phyloP scores from a whole-genome alignment of 2,329 filamentous ascomycete species.

The Colletotrichum sublineola region DNA sequence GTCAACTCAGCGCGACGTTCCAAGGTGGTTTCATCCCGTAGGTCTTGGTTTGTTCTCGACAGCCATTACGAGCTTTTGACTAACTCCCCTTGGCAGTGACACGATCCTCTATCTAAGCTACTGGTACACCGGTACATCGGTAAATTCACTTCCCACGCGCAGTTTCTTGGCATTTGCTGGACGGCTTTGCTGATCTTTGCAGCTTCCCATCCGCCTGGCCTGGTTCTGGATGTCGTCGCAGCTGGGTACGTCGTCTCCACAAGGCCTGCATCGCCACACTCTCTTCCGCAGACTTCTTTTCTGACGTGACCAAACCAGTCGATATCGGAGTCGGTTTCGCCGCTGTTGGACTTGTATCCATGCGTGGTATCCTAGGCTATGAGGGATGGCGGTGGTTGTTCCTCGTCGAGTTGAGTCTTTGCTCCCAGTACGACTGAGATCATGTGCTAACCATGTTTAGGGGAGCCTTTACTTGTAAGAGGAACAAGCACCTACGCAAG shows the following conservation, averaged over 20 bases:
- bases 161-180: too few relatives aligned
- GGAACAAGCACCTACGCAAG: constrained; percentile 47
- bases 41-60: constrained; percentile 45
- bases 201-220: constrained; percentile 74
- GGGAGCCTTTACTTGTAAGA: constrained; percentile 51
- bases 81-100: constrained; percentile 24
- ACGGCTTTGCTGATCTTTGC: constrained; percentile 22
- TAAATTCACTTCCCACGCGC: constrained; percentile 31
- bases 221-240: constrained; percentile 73
- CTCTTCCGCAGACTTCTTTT: too few relatives aligned
- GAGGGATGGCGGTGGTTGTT: constrained; percentile 72
- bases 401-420: constrained; percentile 52
- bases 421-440: accelerated
- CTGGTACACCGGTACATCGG: constrained; percentile 74
- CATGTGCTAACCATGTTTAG: constrained; percentile 43
- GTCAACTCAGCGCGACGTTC: constrained; percentile 42
- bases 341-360: constrained; percentile 67
- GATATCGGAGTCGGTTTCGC: constrained; percentile 68
- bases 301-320: constrained; percentile 27
- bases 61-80: constrained; percentile 39
- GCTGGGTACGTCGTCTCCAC: constrained; percentile 44
- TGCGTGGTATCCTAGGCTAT: constrained; percentile 64
- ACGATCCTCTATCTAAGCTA: constrained; percentile 63
- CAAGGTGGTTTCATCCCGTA: constrained; percentile 61
- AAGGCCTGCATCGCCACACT: too few relatives aligned